phyloP scores from a whole-genome alignment of 2,329 filamentous ascomycete species.

The Apiospora koreana region DNA sequence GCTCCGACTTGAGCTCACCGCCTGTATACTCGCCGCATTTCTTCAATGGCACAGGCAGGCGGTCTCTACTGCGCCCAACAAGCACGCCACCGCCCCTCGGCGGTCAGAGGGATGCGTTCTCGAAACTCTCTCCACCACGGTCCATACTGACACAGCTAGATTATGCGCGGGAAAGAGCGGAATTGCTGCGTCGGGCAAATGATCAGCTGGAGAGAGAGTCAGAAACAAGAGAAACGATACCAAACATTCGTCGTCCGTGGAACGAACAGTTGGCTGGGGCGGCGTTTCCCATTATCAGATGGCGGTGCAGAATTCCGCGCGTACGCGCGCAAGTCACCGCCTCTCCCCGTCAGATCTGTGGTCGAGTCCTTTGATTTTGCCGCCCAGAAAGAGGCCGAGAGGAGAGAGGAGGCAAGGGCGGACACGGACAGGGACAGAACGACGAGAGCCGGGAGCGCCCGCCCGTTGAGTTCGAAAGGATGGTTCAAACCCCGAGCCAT shows the following conservation, averaged over 20 bases:
- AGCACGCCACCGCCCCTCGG: too few relatives aligned
- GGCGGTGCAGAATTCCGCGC: neutral
- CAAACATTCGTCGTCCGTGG: neutral
- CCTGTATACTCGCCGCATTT: too few relatives aligned
- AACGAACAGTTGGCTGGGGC: neutral
- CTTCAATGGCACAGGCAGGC: too few relatives aligned
- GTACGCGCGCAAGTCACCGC: neutral
- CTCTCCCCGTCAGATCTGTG: neutral
- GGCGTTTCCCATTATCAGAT: neutral
- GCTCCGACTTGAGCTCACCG: too few relatives aligned
- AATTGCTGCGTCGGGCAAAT: neutral
- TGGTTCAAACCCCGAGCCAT: neutral
- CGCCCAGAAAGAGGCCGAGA: neutral
- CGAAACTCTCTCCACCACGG: too few relatives aligned
- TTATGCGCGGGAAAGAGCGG: too few relatives aligned
- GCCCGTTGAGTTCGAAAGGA: neutral
- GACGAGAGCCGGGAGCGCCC: neutral
- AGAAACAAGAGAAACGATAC: neutral
- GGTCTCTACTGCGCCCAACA: too few relatives aligned
- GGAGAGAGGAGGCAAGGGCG: too few relatives aligned
- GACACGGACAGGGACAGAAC: too few relatives aligned
- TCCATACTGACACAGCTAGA: too few relatives aligned
- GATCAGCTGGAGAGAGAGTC: neutral
- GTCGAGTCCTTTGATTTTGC: neutral
- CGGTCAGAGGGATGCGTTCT: too few relatives aligned